phyloP scores from a whole-genome alignment of 768 basidiomycete species.

The Clavulina sp. region DNA sequence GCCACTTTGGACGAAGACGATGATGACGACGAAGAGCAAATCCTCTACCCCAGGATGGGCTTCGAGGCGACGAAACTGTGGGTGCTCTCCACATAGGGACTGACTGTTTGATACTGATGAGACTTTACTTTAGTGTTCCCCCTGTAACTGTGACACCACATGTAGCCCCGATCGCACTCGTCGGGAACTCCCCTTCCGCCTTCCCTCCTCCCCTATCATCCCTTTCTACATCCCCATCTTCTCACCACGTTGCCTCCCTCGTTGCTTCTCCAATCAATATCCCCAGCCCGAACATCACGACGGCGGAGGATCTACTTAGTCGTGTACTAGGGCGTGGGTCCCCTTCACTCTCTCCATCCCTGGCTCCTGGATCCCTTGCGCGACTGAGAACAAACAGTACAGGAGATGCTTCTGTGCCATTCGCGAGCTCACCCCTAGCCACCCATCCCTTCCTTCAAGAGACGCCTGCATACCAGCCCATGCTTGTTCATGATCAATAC shows the following conservation, averaged over 20 bases:
- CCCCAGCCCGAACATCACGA: background rate
- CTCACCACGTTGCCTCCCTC: background rate
- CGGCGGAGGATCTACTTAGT: conserved; percentile 9
- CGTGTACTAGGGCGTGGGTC: conserved; percentile 8
- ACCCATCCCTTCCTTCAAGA: too few relatives aligned
- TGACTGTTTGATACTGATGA: background rate
- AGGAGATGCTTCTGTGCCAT: too few relatives aligned
- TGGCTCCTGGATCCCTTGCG: too few relatives aligned
- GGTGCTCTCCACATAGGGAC: background rate
- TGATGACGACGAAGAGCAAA: conserved; percentile 52
- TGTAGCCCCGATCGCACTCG: background rate
- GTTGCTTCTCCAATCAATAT: too few relatives aligned
- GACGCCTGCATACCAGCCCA: too few relatives aligned
- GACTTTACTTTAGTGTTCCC: background rate
- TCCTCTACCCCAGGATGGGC: conserved; percentile 38
- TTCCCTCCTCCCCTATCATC: background rate
- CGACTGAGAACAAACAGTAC: too few relatives aligned
- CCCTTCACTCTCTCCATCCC: too few relatives aligned
- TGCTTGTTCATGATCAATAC: too few relatives aligned
- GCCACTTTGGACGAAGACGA: conserved; percentile 26
- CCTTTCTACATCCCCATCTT: background rate
- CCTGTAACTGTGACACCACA: too few relatives aligned
- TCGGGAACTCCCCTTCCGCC: background rate
- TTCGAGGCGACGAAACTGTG: conserved; percentile 2
- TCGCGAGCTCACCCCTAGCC: too few relatives aligned